These are phyloP conservation scores for Quercus dentata DNA, from an alignment of 306 rosid genomes.

Conservation along the genomic window DNA sequence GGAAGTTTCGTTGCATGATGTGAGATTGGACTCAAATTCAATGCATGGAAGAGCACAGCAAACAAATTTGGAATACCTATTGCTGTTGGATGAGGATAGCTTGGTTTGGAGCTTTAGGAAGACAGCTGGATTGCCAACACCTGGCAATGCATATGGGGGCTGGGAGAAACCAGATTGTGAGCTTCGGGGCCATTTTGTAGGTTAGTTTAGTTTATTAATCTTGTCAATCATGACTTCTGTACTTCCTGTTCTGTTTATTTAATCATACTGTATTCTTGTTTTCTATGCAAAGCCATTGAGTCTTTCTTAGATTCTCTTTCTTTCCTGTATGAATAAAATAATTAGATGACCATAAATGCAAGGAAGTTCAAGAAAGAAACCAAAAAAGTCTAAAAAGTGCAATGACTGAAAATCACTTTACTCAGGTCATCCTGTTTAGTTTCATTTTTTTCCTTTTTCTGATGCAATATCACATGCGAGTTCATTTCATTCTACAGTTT, in stretches of 20 bases:
- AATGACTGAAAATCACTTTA: not conserved
- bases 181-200: constrained; percentile 94
- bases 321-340: not conserved
- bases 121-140: constrained; percentile 69
- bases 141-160: constrained; percentile 58
- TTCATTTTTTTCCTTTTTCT: not conserved
- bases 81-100: constrained; percentile 71
- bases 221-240: not conserved
- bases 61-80: constrained; percentile 72
- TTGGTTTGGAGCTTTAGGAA: constrained; percentile 81
- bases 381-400: not conserved
- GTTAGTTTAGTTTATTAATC: constrained; percentile 35
- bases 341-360: not conserved
- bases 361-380: not conserved
- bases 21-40: constrained; percentile 53
- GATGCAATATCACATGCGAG: not conserved
- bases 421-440: not conserved
- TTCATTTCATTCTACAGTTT: constrained; percentile 1
- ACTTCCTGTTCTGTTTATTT: not conserved
- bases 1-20: constrained; percentile 65
- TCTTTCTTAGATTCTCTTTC: not conserved
- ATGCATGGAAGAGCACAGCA: constrained; percentile 56
- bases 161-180: constrained; percentile 59
- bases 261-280: not conserved
- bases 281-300: not conserved